Evolutionary conservation across 2,329 filamentous ascomycete genomes (phyloP), one percentile per base, ranked within the genome.

Genomic region (Byssoonygena ceratinophila): DNA sequence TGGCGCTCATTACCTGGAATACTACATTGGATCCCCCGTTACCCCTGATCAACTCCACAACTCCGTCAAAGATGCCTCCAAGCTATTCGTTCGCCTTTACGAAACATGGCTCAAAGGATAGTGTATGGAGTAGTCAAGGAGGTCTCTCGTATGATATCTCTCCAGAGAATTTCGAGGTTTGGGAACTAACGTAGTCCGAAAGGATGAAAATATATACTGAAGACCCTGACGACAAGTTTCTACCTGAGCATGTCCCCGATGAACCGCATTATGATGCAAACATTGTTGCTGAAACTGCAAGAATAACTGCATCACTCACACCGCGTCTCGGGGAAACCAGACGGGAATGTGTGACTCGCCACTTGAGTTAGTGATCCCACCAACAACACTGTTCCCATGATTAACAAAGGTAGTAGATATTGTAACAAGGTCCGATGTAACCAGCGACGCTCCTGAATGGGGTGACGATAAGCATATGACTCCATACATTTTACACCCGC

Each of bases 1-100:
- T 82, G 57, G 83, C 83, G 0, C 64, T 89, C 36, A 74, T 89
- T 6, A 84, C 82, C 0, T 91, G 85, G 85, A 74, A 83, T 57
- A 81, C 81, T 55, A 67, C 69, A 0, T 62, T 87, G 0, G 68
- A 80, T 0, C 81, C 83, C 1, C 73, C 78, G 0, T 63, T 85
- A 5, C 82, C 82, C 3, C 76, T 71, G 49, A 65, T 76, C 14
- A 65, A 70, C n/a, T 71, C 68, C 1, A 76, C 79, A 0, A 79
- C 79, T 2, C 65, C 66, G 2, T 57, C 44, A 39, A 54, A 58
- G 3, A 54, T 57, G 0, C 58, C 60, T 6, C 61, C 64, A 5
- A 61, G 60, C 37, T 59, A 61, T 12, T 41, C 47, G 1, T 27
- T 47, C 11, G 22, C n/a, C 8, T 27, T 16, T 25, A 8, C 34